Conservation (phyloP, 495 filamentous ascomycete genomes). For the Tricharina praecox region DNA sequence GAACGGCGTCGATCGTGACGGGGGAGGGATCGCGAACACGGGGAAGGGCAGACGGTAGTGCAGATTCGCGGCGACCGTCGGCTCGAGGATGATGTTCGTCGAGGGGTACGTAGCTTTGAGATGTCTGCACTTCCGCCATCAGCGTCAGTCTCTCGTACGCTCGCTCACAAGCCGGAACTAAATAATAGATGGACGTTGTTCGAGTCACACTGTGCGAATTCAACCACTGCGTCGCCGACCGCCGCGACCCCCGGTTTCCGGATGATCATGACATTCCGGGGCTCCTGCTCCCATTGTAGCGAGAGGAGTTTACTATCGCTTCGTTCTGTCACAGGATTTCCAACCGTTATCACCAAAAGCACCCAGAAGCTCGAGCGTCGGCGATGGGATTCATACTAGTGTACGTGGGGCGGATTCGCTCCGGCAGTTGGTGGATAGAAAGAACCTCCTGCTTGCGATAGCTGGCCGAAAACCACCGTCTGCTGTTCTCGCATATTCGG, state of each 20-base stretch:
- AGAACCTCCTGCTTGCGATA: conserved; percentile 31
- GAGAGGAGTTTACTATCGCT: conserved; percentile 47
- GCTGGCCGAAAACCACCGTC: conserved; percentile 34
- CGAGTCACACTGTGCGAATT: conserved; percentile 48
- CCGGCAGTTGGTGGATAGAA: conserved; percentile 35
- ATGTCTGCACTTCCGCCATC: conserved; percentile 35
- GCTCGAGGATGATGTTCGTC: conserved; percentile 69
- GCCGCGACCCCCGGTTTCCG: conserved; percentile 62
- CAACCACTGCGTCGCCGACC: conserved; percentile 54
- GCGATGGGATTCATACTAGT: conserved; percentile 13
- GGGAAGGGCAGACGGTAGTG: conserved; percentile 62
- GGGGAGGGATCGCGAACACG: conserved; percentile 41
- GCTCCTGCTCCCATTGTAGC: conserved; percentile 76
- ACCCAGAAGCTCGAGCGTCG: too few species aligned
- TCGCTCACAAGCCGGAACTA: conserved; percentile 5
- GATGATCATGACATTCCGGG: conserved; percentile 75
- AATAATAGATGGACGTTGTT: conserved; percentile 7
- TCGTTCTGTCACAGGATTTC: conserved; percentile 23
- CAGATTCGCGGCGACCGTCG: conserved; percentile 49
- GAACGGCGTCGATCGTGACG: conserved; percentile 27
- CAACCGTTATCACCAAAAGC: too few species aligned
- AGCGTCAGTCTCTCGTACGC: not conserved
- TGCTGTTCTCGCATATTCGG: too few species aligned
- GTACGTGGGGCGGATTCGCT: conserved; percentile 37
- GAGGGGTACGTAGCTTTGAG: conserved; percentile 62